A percentile compares a stretch with the other conserved stretches of the same genome.
These are phyloP conservation scores for Euphrasia arctica DNA, from an alignment of 305 asterid genomes.

Conservation along the genomic window DNA sequence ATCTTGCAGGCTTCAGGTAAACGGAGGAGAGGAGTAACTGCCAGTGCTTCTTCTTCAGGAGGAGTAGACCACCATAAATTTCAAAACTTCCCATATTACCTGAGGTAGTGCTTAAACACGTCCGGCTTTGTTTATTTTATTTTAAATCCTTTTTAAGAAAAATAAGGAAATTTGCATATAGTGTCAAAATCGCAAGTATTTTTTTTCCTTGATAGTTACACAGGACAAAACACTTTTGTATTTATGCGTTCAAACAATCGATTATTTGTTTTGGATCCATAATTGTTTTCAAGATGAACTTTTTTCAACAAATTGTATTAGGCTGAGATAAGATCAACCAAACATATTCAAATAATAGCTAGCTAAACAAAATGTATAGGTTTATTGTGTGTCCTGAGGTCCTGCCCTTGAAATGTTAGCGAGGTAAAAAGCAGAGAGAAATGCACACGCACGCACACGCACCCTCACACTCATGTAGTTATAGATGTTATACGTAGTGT, in stretches of 20 bases:
- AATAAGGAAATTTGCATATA: neutral
- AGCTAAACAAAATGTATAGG: neutral
- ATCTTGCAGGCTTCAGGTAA: slow-evolving; percentile 14
- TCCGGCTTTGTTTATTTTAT: neutral
- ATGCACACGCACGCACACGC: neutral
- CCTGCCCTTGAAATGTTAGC: neutral
- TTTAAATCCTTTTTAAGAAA: neutral
- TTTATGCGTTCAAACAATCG: neutral
- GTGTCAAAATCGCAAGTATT: neutral
- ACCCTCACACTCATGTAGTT: neutral
- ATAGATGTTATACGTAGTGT: neutral
- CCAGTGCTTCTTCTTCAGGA: neutral
- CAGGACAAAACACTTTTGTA: neutral
- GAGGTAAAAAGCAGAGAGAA: slow-evolving; percentile 1
- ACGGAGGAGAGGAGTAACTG: neutral
- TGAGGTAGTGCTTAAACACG: slow-evolving; percentile 13
- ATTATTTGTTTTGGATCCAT: neutral
- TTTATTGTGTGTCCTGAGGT: too few species aligned
- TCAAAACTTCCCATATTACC: slow-evolving; percentile 19
- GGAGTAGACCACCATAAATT: neutral
- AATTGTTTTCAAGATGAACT: neutral
- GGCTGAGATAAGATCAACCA: neutral
- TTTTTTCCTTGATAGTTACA: neutral
- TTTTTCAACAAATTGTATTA: neutral
- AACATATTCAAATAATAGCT: neutral